phyloP scores from a whole-genome alignment of 805 yeast species.

The Sugiyamaella lignohabitans region DNA sequence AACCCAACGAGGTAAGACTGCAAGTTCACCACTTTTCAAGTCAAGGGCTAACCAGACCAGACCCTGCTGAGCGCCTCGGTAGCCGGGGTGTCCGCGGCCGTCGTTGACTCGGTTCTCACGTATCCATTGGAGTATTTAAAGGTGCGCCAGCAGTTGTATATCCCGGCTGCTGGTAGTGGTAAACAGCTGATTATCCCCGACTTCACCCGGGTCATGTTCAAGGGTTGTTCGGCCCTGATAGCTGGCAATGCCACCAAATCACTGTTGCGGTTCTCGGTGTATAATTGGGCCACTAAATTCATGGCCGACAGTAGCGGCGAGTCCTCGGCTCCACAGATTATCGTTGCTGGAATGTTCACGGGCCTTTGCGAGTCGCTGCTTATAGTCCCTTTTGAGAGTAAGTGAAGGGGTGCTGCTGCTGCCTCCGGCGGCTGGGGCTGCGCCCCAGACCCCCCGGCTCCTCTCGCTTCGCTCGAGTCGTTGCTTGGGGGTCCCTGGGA shows the following conservation, averaged over 20 bases:
- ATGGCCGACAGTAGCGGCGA: conserved; percentile 54
- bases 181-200: conserved; percentile 6
- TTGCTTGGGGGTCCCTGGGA: background rate
- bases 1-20: conserved; percentile 5
- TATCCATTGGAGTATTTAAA: conserved; percentile 39
- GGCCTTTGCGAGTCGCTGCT: conserved; percentile 71
- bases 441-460: background rate
- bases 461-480: too few relatives aligned
- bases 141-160: conserved; percentile 31
- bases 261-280: conserved; percentile 62
- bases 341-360: conserved; percentile 77
- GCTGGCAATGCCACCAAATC: conserved; percentile 71
- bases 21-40: background rate
- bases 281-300: conserved; percentile 66
- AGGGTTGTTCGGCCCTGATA: conserved; percentile 72
- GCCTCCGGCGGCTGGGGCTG: background rate
- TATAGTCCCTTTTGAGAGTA: conserved; percentile 80
- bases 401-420: too few relatives aligned
- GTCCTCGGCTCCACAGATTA: conserved; percentile 61
- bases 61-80: conserved; percentile 30
- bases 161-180: background rate
- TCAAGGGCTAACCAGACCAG: conserved; percentile 10
- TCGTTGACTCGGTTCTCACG: conserved; percentile 33
- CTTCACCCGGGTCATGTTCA: conserved; percentile 28
- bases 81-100: conserved; percentile 35